Evolutionary conservation across 2,329 filamentous ascomycete genomes (phyloP).

Genomic region (Plectosphaerella sp.): DNA sequence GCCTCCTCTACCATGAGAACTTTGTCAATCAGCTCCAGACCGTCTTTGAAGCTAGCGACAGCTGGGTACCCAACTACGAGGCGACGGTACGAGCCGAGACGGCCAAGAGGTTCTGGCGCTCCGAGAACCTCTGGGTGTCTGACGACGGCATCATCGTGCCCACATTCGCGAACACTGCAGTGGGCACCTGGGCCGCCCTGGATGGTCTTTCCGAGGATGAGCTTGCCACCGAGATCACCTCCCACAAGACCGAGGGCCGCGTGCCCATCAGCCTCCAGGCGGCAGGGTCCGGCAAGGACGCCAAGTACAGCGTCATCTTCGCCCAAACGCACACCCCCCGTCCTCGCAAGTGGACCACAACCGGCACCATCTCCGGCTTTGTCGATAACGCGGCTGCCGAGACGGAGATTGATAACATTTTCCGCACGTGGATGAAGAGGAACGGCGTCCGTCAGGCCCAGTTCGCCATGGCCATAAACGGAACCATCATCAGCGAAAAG

Average conservation of each 20-base stretch:
- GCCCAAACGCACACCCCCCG: constrained; percentile 7
- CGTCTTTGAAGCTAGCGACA: constrained; percentile 2
- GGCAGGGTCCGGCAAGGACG: constrained; percentile 3
- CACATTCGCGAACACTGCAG: constrained; percentile 7
- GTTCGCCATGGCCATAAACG: constrained; percentile 6
- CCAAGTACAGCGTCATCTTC: constrained; percentile 10
- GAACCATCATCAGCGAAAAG: constrained; percentile 7
- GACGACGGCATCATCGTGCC: constrained; percentile 9
- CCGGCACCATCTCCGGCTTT: constrained; percentile 6
- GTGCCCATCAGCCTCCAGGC: constrained; percentile 10
- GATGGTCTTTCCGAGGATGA: constrained; percentile 2
- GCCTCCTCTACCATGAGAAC: constrained; percentile 8
- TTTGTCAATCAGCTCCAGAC: constrained; percentile 7
- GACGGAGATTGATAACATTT: constrained; percentile 1
- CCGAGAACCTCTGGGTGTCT: constrained; percentile 6
- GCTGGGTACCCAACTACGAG: constrained; percentile 3
- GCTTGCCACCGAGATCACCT: constrained; percentile 3
- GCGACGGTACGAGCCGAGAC: constrained; percentile 3
- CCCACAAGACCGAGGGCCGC: constrained; percentile 5
- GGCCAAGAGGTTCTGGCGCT: constrained; percentile 11
- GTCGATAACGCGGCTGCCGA: background rate
- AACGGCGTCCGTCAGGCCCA: constrained; percentile 13
- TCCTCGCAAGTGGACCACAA: constrained; percentile 5
- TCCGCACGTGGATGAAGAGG: constrained; percentile 8
- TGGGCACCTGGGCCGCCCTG: constrained; percentile 10